These are phyloP conservation scores for Blastobotrys illinoisensis DNA, from an alignment of 1,139 yeast genomes.

Conservation along the genomic window DNA sequence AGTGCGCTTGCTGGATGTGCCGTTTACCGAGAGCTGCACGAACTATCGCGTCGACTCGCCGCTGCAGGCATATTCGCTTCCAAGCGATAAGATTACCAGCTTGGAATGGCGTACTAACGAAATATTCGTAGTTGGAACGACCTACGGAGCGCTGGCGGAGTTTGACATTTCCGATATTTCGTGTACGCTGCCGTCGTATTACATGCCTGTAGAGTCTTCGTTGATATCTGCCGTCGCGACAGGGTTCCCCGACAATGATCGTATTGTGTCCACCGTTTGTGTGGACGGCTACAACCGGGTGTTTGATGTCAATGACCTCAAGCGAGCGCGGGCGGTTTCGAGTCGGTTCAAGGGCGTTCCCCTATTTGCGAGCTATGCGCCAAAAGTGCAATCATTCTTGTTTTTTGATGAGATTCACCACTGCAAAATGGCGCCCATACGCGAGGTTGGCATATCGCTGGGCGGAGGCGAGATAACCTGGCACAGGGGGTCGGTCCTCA, in stretches of 20 bases:
- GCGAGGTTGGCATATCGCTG: constrained; percentile 30
- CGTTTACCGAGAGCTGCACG: not conserved
- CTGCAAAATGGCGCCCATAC: constrained; percentile 35
- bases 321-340: constrained; percentile 33
- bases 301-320: constrained; percentile 41
- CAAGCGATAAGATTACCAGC: constrained; percentile 40
- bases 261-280: constrained; percentile 44
- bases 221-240: constrained; percentile 44
- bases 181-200: constrained; percentile 42
- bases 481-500: constrained; percentile 38
- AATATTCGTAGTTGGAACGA: constrained; percentile 54
- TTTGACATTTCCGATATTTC: constrained; percentile 38
- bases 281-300: constrained; percentile 42
- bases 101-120: constrained; percentile 51
- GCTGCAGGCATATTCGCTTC: constrained; percentile 30
- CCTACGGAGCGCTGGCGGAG: constrained; percentile 64
- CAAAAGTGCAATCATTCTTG: constrained; percentile 37
- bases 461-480: constrained; percentile 35
- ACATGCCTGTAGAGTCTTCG: constrained; percentile 44
- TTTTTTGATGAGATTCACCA: constrained; percentile 40
- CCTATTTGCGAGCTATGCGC: constrained; percentile 33
- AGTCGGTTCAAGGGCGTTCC: constrained; percentile 35
- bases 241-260: constrained; percentile 38
- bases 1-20: constrained; percentile 45
- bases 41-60: constrained; percentile 24